Conservation (phyloP, 2,329 filamentous ascomycete species). For the Hansfordia pulvinata region DNA sequence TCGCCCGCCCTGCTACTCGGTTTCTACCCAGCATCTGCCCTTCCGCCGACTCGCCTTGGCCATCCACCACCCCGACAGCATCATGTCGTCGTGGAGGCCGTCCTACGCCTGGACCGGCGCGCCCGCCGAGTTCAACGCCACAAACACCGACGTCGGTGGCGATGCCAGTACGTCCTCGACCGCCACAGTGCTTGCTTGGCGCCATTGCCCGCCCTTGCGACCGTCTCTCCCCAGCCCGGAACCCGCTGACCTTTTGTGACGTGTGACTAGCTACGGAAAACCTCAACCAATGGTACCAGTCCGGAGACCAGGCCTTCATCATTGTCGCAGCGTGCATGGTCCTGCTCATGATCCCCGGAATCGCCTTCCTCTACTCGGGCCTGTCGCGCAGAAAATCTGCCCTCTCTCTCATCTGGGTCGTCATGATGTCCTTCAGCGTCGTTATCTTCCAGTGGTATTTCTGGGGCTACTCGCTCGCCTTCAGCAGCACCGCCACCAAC, state of each 20-base stretch:
- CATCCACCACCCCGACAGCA: conserved; percentile 16
- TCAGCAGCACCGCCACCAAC: conserved; percentile 68
- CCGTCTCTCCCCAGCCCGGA: too few relatives aligned
- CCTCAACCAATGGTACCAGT: conserved; percentile 88
- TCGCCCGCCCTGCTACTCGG: too few relatives aligned
- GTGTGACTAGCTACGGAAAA: conserved; percentile 56
- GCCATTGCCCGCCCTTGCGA: conserved; percentile 1
- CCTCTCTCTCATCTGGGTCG: conserved; percentile 92
- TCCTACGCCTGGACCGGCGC: conserved; percentile 40
- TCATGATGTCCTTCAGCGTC: conserved; percentile 85
- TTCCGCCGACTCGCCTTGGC: conserved; percentile 1
- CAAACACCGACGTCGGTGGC: conserved; percentile 52
- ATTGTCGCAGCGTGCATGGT: conserved; percentile 85
- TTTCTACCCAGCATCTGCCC: conserved; percentile 4
- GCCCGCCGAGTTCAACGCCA: conserved; percentile 49
- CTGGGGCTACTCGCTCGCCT: conserved; percentile 94
- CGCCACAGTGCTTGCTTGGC: not conserved
- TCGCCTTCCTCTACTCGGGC: conserved; percentile 94
- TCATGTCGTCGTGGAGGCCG: conserved; percentile 37
- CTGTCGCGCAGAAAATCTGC: conserved; percentile 96
- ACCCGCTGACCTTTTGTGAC: conserved; percentile 2
- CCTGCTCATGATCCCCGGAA: conserved; percentile 89
- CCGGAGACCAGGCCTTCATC: conserved; percentile 91
- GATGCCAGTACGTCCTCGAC: conserved; percentile 54
- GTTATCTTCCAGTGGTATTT: conserved; percentile 99